phyloP scores from a whole-genome alignment of 169 alveolate genomes.

The Cyclospora cayetanensis region DNA sequence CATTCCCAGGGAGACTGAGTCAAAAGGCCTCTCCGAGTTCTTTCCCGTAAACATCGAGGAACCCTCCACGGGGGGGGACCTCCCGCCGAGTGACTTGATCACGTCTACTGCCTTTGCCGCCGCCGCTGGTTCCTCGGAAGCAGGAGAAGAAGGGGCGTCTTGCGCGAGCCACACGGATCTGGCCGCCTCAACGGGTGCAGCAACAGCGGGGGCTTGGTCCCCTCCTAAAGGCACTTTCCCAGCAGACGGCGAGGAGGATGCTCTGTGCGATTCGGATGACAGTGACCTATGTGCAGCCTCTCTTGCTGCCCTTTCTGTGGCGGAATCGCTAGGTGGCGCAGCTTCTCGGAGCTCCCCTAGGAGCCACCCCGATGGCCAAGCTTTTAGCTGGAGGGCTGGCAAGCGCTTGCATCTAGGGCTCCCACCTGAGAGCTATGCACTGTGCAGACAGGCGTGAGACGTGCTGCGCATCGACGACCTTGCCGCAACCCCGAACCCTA shows the following conservation, averaged over 20 bases:
- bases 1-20: too few species aligned
- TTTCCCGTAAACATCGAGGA: too few species aligned
- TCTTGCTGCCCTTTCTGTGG: slow-evolving; percentile 1
- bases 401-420: background rate
- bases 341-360: background rate
- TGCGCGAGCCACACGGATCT: too few species aligned
- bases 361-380: background rate
- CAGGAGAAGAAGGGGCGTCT: too few species aligned
- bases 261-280: background rate
- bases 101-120: too few species aligned
- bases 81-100: too few species aligned
- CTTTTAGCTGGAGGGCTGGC: slow-evolving; percentile 9
- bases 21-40: too few species aligned
- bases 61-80: too few species aligned
- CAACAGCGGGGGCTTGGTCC: background rate
- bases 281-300: slow-evolving; percentile 27
- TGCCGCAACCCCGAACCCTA: too few species aligned
- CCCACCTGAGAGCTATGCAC: background rate
- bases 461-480: too few species aligned
- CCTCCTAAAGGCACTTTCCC: background rate
- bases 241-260: background rate
- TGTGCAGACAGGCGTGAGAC: background rate
- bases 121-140: too few species aligned
- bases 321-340: background rate
- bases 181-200: background rate